Evolutionary conservation across 2,329 filamentous ascomycete species (phyloP), one percentile per base, ranked within the genome.

Genomic region (Penicillium thymicola): DNA sequence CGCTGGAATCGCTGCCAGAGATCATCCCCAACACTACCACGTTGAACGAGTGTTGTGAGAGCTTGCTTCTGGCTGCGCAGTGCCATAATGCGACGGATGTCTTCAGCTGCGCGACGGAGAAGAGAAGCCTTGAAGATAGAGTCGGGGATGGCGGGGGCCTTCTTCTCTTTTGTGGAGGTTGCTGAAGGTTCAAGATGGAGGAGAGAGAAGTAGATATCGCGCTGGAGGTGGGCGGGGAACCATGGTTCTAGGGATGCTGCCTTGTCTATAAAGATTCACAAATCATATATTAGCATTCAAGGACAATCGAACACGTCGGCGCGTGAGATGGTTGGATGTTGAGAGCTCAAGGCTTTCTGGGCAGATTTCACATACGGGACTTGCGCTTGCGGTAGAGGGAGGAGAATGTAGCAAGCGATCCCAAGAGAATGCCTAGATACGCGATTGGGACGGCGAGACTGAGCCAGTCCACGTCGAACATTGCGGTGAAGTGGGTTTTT

Each of bases 1-100:
- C 91, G 84, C 76, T 87, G 77, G 75, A 97, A 96, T 38, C 93
- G 83, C 79, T 97, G 90, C 89, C 92, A 96, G 65, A 99, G 77
- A 74, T 99, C 94, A 72, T 99, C 94, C 14, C 94, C 93, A 2
- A 99, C 92, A 69, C 91, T 96, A 47, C 94, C 94, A 61, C 91
- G 83, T 76, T 96, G 91, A 66, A 97, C 76, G 64, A 99, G 79
- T 25, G 87, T 84, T 70, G 89, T 88, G 70, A 96, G 85, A 8
- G 94, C 91, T 67, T 90, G 89, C 80, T 97, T 99, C 65, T 91
- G 89, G 55, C 85, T 89, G 70, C 93, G 86, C 70, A 99, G 85
- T 72, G 94, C 86, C 68, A 97, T 88, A 60, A 99, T 90, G 62
- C 94, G 87, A 71, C 89, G 86, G 70, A 99, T 96, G 72, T 97